Evolutionary conservation across 345 rosid genomes (phyloP).

Genomic region (Nephelium lappaceum): DNA sequence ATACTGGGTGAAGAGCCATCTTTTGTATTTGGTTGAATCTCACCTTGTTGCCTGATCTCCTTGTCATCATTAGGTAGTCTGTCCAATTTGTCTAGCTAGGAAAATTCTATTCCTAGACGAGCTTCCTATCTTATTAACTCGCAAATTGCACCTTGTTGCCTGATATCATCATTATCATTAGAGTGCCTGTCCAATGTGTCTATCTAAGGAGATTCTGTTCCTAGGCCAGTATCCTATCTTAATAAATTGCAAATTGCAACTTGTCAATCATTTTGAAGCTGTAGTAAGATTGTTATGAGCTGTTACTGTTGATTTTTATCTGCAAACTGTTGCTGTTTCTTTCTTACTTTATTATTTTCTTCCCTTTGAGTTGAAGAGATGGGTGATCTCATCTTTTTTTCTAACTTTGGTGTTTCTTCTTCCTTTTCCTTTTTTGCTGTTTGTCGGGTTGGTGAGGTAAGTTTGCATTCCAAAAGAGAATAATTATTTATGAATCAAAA

Average conservation of each 20-base stretch:
- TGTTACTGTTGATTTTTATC: background rate
- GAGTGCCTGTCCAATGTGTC: no score
- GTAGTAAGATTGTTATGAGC: background rate
- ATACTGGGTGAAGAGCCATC: background rate
- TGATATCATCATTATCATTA: no score
- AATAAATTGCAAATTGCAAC: background rate
- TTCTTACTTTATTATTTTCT: background rate
- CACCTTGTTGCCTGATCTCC: background rate
- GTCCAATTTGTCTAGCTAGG: background rate
- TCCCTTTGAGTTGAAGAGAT: background rate
- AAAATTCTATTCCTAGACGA: background rate
- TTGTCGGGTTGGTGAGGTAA: background rate
- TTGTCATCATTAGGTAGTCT: background rate
- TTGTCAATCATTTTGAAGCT: slow-evolving; percentile 1
- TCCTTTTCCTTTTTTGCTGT: background rate
- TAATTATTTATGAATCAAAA: background rate
- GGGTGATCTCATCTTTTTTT: background rate
- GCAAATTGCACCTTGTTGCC: no score
- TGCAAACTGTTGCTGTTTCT: background rate
- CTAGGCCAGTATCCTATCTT: no score
- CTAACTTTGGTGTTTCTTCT: background rate
- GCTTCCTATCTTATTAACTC: no score
- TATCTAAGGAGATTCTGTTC: no score
- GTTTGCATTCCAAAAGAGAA: background rate
- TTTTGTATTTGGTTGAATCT: slow-evolving; percentile 5